Evolutionary conservation across 495 filamentous ascomycete genomes (phyloP), one percentile per base, ranked within the genome.

Genomic region (Viridothelium virens): DNA sequence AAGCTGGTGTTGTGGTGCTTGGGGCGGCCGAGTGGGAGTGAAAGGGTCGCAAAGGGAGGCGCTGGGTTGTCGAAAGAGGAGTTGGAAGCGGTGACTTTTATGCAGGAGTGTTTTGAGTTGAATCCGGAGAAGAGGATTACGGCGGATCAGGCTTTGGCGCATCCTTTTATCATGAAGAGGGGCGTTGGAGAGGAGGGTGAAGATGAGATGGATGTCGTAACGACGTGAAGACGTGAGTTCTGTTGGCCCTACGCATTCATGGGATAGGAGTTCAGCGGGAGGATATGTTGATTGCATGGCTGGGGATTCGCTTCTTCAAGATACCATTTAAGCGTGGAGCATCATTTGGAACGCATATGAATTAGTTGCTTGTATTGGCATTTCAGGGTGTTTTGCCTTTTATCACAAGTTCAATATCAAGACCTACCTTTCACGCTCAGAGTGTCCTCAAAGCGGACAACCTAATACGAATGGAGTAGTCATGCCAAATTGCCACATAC

Each of bases 1-100:
- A 93, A 95, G 77, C 90, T 98, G 67, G 85, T 98, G 64, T 82
- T 96, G 64, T 98, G 94, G 94, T 91, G 75, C 67, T 76, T 91
- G 48, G 91, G 84, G 2, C 86, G 86, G 61, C 31, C 53, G 53
- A 59, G 53, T 36, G 53, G 53, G 6, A 74, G 82, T 3, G 85
- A 78, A 53, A 80, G 82, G 67, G 66, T 77, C 53, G 63, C 74
- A 66, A 75, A 76, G 62, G 77, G 75, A 33, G 76, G 71, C 67
- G 78, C 77, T 53, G 73, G 78, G 65, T 69, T 92, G 38, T 76
- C 79, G 0, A 74, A 77, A 0, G 87, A 87, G 7, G 88, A 91
- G 75, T 81, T 82, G 70, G 74, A 84, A 48, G 89, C 88, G 4
- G 78, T 90, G 1, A 78, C 81, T 53, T 91, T 93, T 70, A 70